These are phyloP conservation scores for Arthrobotrys iridis DNA, from an alignment of 2,329 filamentous ascomycete species.

Conservation along the genomic window DNA sequence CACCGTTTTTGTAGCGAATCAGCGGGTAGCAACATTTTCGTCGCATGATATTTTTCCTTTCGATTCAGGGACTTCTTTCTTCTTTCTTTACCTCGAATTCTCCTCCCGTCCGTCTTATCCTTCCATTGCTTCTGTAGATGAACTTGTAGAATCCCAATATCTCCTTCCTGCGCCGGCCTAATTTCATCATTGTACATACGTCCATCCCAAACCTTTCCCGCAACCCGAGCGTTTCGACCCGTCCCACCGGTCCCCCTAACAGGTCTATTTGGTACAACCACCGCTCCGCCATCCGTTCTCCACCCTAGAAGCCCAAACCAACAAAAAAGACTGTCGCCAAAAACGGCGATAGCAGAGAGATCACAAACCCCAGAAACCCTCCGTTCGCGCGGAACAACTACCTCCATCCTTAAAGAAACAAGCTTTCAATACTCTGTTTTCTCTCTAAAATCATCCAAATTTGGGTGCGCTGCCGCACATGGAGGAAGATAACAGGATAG, in stretches of 20 bases:
- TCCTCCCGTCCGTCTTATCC: constrained; percentile 12
- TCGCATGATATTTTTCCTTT: constrained; percentile 49
- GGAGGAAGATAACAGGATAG: constrained; percentile 64
- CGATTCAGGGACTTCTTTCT: constrained; percentile 42
- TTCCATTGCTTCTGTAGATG: constrained; percentile 43
- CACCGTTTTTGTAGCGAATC: constrained; percentile 51
- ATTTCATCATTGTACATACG: constrained; percentile 30
- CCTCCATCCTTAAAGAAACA: not conserved
- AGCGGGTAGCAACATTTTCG: constrained; percentile 44
- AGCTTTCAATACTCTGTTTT: not conserved
- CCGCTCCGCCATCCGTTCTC: constrained; percentile 17
- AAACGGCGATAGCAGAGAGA: constrained; percentile 35
- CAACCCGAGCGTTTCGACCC: not conserved
- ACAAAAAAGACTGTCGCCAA: constrained; percentile 31
- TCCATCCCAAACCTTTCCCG: constrained; percentile 27
- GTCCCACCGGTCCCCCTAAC: constrained; percentile 14
- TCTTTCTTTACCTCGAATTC: constrained; percentile 18
- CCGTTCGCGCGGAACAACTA: constrained; percentile 5
- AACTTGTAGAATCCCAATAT: constrained; percentile 12
- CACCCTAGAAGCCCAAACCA: constrained; percentile 14
- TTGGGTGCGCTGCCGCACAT: constrained; percentile 37
- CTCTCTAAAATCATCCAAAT: not conserved
- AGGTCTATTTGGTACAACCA: constrained; percentile 19
- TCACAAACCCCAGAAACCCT: not conserved
- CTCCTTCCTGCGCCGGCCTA: constrained; percentile 27